Base-by-base conservation (phyloP, 257 asterid genomes). In the Jaltomata sinuosa region DNA sequence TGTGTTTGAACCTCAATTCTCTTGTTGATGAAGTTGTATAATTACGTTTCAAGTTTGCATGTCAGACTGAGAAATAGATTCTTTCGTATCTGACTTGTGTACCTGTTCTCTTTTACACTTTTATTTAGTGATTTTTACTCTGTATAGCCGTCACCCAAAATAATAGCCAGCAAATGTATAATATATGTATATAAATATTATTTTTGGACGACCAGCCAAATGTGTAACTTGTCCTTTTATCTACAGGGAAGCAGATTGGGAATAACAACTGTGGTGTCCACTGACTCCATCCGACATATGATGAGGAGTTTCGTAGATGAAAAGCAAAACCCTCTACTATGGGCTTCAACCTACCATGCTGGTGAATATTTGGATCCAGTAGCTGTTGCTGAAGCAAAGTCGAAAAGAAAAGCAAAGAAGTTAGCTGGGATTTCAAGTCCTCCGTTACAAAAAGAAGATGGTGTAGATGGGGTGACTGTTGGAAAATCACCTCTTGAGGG, bases 291-390 rank as follows among this genome's bases (percentile, higher is more conserved):
- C 85, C 90, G 96, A 53, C 96, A 93, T 87, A 93, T 93, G 97
- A 92, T 92, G 97, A 88, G 97, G 88, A 93, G 97, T 87, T 93
- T 92, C 85, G 94, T 91, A 50, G 93, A 86, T 84, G 97, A 93
- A 87, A 89, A 91, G 83, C 90, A 93, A 76, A 93, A 93, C 87
- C 97, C 97, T 11, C 82, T 93, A 84, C 95, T 93, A 81, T 93
- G 97, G 97, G 94, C 97, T 79, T 93, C 97, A 81, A 93, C 97
- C 36, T 93, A 93, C 86, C 97, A 92, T 85, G 97, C 97, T 22
- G 96, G 97, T 53, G 97, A 93, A 84, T 83, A 89, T 90, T 91
- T 93, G 81, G 97, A 93, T 89, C 95, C 94, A 5, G 89, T 89
- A 83, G 96, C 96, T 53, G 94, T 93, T 86, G 91, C 97, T 77